Conservation (phyloP, 2,329 filamentous ascomycete genomes). For the Pseudogymnoascus sp. region DNA sequence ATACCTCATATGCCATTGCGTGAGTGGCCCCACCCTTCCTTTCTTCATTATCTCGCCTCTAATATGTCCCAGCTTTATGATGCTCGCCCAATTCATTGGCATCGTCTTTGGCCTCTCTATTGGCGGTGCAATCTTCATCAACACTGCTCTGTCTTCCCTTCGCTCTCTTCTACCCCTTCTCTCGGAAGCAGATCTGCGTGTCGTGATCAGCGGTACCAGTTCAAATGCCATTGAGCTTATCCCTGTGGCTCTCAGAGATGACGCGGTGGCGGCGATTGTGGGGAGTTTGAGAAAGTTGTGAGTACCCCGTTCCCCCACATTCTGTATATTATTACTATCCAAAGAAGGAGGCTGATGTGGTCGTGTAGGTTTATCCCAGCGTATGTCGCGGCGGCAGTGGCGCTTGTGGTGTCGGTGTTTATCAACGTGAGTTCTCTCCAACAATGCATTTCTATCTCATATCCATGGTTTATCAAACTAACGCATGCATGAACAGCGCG, state of each 20-base stretch:
- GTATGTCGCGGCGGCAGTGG: not conserved
- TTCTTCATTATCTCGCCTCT: no score
- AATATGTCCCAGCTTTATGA: not conserved
- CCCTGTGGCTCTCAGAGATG: not conserved
- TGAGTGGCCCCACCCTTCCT: not conserved
- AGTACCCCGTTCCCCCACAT: no score
- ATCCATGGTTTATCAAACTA: not conserved
- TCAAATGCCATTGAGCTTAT: not conserved
- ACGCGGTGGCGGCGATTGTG: not conserved
- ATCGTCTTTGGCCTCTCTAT: conserved; percentile 10
- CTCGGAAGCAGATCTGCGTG: not conserved
- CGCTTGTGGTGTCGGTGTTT: not conserved
- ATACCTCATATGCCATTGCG: conserved; percentile 15
- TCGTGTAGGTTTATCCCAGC: not conserved
- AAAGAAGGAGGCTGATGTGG: not conserved
- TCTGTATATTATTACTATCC: no score
- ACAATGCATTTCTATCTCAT: not conserved
- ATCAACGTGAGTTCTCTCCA: not conserved
- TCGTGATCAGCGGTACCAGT: not conserved
- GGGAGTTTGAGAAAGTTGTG: not conserved
- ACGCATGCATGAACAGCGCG: not conserved
- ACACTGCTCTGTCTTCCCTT: not conserved
- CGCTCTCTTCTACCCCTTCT: not conserved
- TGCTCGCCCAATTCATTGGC: conserved; percentile 9
- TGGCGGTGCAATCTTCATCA: conserved; percentile 9